Conservation (phyloP, 2,329 filamentous ascomycete genomes). For the Didymellaceae sp. region DNA sequence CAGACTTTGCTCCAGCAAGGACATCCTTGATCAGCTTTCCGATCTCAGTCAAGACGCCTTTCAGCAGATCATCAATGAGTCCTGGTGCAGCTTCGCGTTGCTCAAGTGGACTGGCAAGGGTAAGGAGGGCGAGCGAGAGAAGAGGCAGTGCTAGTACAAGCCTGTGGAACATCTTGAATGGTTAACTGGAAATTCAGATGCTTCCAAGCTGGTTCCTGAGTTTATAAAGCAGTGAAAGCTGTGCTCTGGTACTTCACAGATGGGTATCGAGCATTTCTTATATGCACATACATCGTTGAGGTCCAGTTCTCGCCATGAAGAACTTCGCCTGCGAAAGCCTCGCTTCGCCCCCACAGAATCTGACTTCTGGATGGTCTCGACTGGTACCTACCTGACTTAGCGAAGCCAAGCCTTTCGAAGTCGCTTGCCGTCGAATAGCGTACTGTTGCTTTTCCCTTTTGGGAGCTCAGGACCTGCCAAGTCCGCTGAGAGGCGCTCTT, state of each 20-base stretch:
- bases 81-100: conserved; percentile 28
- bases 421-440: conserved; percentile 4
- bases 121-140: conserved; percentile 22
- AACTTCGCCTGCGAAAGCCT: neutral
- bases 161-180: conserved; percentile 26
- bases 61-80: conserved; percentile 35
- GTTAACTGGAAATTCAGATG: neutral
- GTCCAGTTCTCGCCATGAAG: neutral
- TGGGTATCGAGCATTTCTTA: neutral
- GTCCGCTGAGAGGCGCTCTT: neutral
- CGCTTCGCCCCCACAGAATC: neutral
- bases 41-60: conserved; percentile 24
- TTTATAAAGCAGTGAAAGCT: too few relatives aligned
- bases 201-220: neutral
- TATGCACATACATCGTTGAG: neutral
- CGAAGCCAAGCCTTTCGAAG: conserved; percentile 6
- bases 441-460: neutral
- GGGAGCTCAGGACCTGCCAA: neutral
- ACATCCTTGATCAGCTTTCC: conserved; percentile 38
- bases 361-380: neutral
- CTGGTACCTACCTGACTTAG: neutral
- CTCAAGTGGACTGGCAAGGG: conserved; percentile 31
- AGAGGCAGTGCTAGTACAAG: conserved; percentile 23
- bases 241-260: neutral
- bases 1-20: conserved; percentile 35